Evolutionary conservation across 83 land plant genomes (phyloP).

Genomic region (Isoetes engelmannii): DNA sequence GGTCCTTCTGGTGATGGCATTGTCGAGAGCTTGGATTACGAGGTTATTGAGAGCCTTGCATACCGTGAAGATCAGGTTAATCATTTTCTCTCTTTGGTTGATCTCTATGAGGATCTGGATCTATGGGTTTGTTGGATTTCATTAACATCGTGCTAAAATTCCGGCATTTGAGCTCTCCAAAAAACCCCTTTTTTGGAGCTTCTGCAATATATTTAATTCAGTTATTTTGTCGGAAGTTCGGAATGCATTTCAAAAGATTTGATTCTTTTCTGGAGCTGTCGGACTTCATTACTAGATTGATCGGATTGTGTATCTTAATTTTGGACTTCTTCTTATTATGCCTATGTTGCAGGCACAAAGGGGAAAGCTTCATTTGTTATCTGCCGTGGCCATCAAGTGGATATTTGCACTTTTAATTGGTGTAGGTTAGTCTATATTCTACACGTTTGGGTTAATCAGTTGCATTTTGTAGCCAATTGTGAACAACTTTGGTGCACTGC

Average conservation of each 20-base stretch:
- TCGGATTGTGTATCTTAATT: too few relatives aligned
- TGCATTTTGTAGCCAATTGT: neutral
- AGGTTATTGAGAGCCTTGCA: slow-evolving; percentile 83
- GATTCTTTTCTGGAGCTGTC: too few relatives aligned
- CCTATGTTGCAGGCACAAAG: slow-evolving; percentile 53
- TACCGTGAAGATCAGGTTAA: slow-evolving; percentile 77
- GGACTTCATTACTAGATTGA: too few relatives aligned
- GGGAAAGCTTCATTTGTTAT: slow-evolving; percentile 53
- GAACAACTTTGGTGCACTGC: neutral
- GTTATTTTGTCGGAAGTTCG: neutral
- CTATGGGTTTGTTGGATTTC: neutral
- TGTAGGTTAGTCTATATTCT: slow-evolving; percentile 49
- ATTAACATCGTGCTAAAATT: neutral
- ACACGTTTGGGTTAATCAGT: neutral
- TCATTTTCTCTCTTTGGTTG: neutral
- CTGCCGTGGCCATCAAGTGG: slow-evolving; percentile 74
- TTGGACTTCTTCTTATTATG: too few relatives aligned
- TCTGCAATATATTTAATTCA: neutral
- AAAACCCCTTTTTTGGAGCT: too few relatives aligned
- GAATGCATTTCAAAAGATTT: neutral
- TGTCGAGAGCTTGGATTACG: slow-evolving; percentile 86
- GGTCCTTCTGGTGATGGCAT: slow-evolving; percentile 15
- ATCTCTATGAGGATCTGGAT: neutral
- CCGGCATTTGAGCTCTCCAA: neutral
- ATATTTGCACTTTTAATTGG: slow-evolving; percentile 80